A percentile compares a stretch with the other conserved stretches of the same genome.
These are phyloP conservation scores for Lachancea fermentati DNA, from an alignment of 805 yeast genomes.

Conservation along the genomic window DNA sequence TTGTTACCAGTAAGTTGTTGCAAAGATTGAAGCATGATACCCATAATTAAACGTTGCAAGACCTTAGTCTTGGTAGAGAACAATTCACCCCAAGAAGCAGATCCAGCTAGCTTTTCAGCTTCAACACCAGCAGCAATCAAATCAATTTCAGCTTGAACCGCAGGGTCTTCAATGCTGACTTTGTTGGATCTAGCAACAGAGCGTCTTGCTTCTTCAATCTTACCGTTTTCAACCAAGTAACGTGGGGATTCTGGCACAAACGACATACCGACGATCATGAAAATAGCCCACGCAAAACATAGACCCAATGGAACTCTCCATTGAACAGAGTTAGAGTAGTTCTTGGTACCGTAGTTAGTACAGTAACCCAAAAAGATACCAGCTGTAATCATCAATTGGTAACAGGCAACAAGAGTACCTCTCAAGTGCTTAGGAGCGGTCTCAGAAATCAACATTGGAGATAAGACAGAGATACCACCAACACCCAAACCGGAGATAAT, in stretches of 20 bases:
- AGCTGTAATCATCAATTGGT: slow-evolving; percentile 62
- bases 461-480: slow-evolving; percentile 71
- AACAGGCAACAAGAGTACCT: slow-evolving; percentile 66
- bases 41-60: slow-evolving; percentile 40
- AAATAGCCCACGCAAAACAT: slow-evolving; percentile 42
- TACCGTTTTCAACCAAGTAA: slow-evolving; percentile 50
- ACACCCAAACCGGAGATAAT: slow-evolving; percentile 67
- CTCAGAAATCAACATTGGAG: slow-evolving; percentile 69
- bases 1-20: slow-evolving; percentile 65
- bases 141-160: slow-evolving; percentile 52
- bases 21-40: slow-evolving; percentile 51
- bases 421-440: slow-evolving; percentile 64
- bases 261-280: slow-evolving; percentile 34
- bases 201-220: slow-evolving; percentile 54
- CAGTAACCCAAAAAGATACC: slow-evolving; percentile 78
- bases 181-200: slow-evolving; percentile 58
- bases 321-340: slow-evolving; percentile 57
- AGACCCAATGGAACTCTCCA: slow-evolving; percentile 72
- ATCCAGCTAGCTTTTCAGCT: slow-evolving; percentile 54
- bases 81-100: slow-evolving; percentile 60
- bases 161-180: slow-evolving; percentile 46
- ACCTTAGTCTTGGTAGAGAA: slow-evolving; percentile 63
- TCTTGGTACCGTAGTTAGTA: slow-evolving; percentile 60
- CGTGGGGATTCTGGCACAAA: slow-evolving; percentile 74
- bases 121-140: slow-evolving; percentile 55